Percentiles rank a stretch among this genome's conserved stretches.
Conservation (phyloP, 2,329 filamentous ascomycete species). For the Parastagonospora nodorum region DNA sequence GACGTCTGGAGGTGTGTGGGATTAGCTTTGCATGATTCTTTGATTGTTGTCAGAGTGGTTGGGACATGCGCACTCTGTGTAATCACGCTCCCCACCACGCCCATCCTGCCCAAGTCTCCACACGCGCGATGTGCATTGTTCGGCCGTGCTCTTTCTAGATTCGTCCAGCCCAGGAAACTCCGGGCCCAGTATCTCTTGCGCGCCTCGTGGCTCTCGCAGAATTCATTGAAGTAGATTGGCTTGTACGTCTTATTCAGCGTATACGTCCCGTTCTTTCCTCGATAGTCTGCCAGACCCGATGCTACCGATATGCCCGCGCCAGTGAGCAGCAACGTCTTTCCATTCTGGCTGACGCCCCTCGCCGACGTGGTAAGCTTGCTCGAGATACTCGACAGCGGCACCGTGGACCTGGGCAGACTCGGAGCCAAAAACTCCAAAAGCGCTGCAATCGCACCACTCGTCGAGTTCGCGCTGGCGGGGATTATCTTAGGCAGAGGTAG, state of each 20-base stretch:
- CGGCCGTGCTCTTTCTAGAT: slow-evolving; percentile 75
- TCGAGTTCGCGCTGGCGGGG: slow-evolving; percentile 71
- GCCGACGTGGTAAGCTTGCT: background rate
- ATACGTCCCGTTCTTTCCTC: slow-evolving; percentile 89
- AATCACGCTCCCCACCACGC: slow-evolving; percentile 75
- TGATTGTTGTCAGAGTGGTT: background rate
- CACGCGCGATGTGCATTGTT: slow-evolving; percentile 83
- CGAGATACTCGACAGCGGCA: slow-evolving; percentile 7
- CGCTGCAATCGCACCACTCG: slow-evolving; percentile 75
- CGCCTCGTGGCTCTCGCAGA: slow-evolving; percentile 77
- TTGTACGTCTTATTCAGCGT: slow-evolving; percentile 87
- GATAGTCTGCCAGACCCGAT: slow-evolving; percentile 90
- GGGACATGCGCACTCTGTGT: slow-evolving; percentile 69
- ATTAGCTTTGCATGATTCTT: no score
- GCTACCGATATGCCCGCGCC: slow-evolving; percentile 94
- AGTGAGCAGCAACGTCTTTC: slow-evolving; percentile 69
- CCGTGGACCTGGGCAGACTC: slow-evolving; percentile 4
- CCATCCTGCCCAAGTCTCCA: slow-evolving; percentile 70
- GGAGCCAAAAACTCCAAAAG: slow-evolving; percentile 75
- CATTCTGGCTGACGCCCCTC: slow-evolving; percentile 39
- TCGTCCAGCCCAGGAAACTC: slow-evolving; percentile 91
- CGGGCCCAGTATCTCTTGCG: slow-evolving; percentile 95
- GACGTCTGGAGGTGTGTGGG: slow-evolving; percentile 61
- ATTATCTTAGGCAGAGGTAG: slow-evolving; percentile 76
- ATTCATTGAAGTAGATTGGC: slow-evolving; percentile 93